These are phyloP conservation scores for Calycina herbarum DNA, from an alignment of 2,329 filamentous ascomycete species.

Conservation along the genomic window DNA sequence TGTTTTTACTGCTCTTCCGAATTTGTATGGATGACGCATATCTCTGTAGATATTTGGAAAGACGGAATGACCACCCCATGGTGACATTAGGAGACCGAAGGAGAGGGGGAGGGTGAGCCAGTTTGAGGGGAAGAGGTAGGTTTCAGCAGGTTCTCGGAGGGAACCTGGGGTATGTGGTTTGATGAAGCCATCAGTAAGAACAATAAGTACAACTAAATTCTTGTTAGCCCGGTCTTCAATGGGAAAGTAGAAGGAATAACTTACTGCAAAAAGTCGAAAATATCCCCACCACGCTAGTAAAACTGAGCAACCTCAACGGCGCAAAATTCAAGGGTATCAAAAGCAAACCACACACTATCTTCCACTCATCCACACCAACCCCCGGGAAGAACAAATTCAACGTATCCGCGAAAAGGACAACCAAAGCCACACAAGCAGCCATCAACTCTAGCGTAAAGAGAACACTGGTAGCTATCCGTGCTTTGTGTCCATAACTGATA, in stretches of 20 bases:
- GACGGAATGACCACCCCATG: slow-evolving; percentile 64
- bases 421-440: slow-evolving; percentile 83
- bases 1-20: slow-evolving; percentile 67
- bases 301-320: slow-evolving; percentile 79
- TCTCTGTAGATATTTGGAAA: slow-evolving; percentile 85
- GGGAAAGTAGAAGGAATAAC: slow-evolving; percentile 40
- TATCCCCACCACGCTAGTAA: slow-evolving; percentile 92
- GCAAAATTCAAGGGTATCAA: slow-evolving; percentile 82
- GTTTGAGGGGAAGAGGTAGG: slow-evolving; percentile 79
- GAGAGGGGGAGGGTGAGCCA: slow-evolving; percentile 84
- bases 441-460: slow-evolving; percentile 87
- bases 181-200: slow-evolving; percentile 81
- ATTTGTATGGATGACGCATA: slow-evolving; percentile 72
- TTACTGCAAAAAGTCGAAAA: slow-evolving; percentile 83
- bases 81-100: slow-evolving; percentile 85
- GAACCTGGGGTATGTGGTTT: slow-evolving; percentile 81
- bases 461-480: slow-evolving; percentile 77
- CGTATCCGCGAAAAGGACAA: slow-evolving; percentile 92
- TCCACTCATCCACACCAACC: slow-evolving; percentile 72
- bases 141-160: slow-evolving; percentile 74
- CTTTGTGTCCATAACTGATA: slow-evolving; percentile 81
- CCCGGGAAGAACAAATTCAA: slow-evolving; percentile 76
- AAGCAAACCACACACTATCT: slow-evolving; percentile 76
- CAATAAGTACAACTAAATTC: slow-evolving; percentile 71
- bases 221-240: neutral